These are phyloP conservation scores for Exophiala lecanii-corni DNA, from an alignment of 2,329 filamentous ascomycete genomes.

Conservation along the genomic window DNA sequence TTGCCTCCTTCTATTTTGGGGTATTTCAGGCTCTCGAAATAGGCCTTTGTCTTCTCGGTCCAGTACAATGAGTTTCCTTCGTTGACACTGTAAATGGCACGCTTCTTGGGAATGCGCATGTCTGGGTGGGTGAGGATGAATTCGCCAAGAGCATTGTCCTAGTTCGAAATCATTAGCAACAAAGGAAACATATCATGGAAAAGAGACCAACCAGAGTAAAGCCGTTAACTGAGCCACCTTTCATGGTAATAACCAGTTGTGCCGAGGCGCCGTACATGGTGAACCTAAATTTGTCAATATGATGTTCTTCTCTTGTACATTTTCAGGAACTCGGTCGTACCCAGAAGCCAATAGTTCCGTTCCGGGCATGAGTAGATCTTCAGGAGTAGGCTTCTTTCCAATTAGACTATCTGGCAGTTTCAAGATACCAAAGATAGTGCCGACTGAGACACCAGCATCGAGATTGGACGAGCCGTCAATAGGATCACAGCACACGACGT, in stretches of 20 bases:
- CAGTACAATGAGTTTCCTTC: slow-evolving; percentile 98
- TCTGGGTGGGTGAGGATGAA: slow-evolving; percentile 97
- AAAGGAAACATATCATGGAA: no score
- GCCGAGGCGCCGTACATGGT: slow-evolving; percentile 99
- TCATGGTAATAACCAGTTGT: slow-evolving; percentile 96
- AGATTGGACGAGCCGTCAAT: slow-evolving; percentile 98
- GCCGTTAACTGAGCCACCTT: slow-evolving; percentile 84
- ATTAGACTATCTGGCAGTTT: slow-evolving; percentile 68
- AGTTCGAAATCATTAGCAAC: background rate
- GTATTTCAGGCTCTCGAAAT: slow-evolving; percentile 84
- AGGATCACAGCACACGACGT: slow-evolving; percentile 94
- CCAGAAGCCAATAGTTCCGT: slow-evolving; percentile 73
- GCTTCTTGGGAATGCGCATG: slow-evolving; percentile 77
- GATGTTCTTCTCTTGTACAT: background rate
- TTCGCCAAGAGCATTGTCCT: slow-evolving; percentile 88
- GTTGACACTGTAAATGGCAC: slow-evolving; percentile 95
- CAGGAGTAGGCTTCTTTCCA: slow-evolving; percentile 52
- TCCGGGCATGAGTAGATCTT: slow-evolving; percentile 84
- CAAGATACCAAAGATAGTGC: slow-evolving; percentile 94
- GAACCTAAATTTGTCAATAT: slow-evolving; percentile 63
- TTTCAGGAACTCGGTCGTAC: slow-evolving; percentile 14
- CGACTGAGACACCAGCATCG: slow-evolving; percentile 85
- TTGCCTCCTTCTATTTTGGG: slow-evolving; percentile 65
- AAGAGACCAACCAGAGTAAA: slow-evolving; percentile 68
- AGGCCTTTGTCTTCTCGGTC: slow-evolving; percentile 79